Evolutionary conservation across 495 filamentous ascomycete genomes (phyloP).

Genomic region (Daldinia bambusicola): DNA sequence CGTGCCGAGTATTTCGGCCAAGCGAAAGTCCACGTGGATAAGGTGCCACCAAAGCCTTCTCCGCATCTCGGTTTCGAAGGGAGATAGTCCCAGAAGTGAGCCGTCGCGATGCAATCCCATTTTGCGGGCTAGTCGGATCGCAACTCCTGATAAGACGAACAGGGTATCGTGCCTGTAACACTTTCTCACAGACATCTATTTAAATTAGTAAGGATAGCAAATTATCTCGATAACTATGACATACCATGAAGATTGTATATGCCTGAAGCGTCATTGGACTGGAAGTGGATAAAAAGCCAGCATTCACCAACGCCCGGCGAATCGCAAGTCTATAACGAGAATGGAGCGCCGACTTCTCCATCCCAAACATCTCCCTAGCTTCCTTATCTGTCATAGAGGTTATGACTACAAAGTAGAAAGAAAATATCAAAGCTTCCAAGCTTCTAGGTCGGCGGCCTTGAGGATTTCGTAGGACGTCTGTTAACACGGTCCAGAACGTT

Average conservation of each 20-base stretch:
- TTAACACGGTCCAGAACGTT: slow-evolving; percentile 58
- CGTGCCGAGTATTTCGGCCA: slow-evolving; percentile 53
- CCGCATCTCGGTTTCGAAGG: slow-evolving; percentile 53
- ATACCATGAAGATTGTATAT: slow-evolving; percentile 32
- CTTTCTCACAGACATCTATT: slow-evolving; percentile 57
- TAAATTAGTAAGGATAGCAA: neutral
- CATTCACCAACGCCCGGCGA: slow-evolving; percentile 59
- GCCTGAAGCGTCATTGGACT: slow-evolving; percentile 33
- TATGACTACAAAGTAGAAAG: slow-evolving; percentile 59
- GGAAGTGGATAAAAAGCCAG: slow-evolving; percentile 50
- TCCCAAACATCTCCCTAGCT: slow-evolving; percentile 55
- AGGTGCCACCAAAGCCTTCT: slow-evolving; percentile 54
- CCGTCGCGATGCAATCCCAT: slow-evolving; percentile 63
- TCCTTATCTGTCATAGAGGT: slow-evolving; percentile 54
- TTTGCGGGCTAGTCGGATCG: slow-evolving; percentile 60
- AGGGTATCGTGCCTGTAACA: slow-evolving; percentile 57
- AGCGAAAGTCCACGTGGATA: slow-evolving; percentile 52
- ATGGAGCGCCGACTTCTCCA: slow-evolving; percentile 53
- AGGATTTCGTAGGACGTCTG: slow-evolving; percentile 49
- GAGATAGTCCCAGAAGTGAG: slow-evolving; percentile 51
- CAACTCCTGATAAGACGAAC: slow-evolving; percentile 58
- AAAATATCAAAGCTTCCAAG: slow-evolving; percentile 62
- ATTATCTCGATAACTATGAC: neutral
- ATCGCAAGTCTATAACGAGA: slow-evolving; percentile 56
- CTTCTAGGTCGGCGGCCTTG: slow-evolving; percentile 49